Conservation (phyloP, 2,329 filamentous ascomycete genomes). For the Sporothrix protearum region DNA sequence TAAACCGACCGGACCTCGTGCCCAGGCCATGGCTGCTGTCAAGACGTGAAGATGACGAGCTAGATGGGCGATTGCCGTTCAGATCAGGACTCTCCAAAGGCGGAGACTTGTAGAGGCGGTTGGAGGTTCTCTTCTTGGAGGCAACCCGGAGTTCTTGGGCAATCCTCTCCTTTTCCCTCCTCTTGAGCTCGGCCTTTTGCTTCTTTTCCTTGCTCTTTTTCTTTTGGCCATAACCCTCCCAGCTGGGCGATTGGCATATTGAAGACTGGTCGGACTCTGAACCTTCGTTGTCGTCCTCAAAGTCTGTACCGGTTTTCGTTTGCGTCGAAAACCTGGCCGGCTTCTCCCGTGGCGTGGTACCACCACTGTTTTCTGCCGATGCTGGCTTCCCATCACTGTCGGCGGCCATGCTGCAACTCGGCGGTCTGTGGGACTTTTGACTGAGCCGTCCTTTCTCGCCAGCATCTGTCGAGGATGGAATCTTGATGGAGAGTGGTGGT, state of each 20-base stretch:
- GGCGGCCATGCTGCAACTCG: background rate
- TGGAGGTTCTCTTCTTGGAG: slow-evolving; percentile 32
- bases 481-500: slow-evolving; percentile 35
- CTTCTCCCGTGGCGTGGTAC: slow-evolving; percentile 36
- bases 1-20: slow-evolving; percentile 3
- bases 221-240: slow-evolving; percentile 55
- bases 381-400: slow-evolving; percentile 22
- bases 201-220: slow-evolving; percentile 55
- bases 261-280: slow-evolving; percentile 45
- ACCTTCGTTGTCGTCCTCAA: slow-evolving; percentile 30
- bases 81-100: slow-evolving; percentile 30
- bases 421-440: slow-evolving; percentile 3
- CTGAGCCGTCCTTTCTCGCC: background rate
- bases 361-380: slow-evolving; percentile 29
- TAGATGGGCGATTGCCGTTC: slow-evolving; percentile 15
- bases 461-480: slow-evolving; percentile 25
- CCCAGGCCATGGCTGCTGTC: slow-evolving; percentile 10
- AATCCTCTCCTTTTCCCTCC: slow-evolving; percentile 42
- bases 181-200: slow-evolving; percentile 40
- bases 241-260: slow-evolving; percentile 60
- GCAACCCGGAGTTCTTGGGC: background rate
- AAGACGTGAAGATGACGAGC: slow-evolving; percentile 4
- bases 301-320: slow-evolving; percentile 33
- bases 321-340: slow-evolving; percentile 35
- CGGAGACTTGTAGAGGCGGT: slow-evolving; percentile 40